These are phyloP conservation scores for Stephanodiscus triporus DNA, from an alignment of 108 stramenopile genomes.

Conservation along the genomic window DNA sequence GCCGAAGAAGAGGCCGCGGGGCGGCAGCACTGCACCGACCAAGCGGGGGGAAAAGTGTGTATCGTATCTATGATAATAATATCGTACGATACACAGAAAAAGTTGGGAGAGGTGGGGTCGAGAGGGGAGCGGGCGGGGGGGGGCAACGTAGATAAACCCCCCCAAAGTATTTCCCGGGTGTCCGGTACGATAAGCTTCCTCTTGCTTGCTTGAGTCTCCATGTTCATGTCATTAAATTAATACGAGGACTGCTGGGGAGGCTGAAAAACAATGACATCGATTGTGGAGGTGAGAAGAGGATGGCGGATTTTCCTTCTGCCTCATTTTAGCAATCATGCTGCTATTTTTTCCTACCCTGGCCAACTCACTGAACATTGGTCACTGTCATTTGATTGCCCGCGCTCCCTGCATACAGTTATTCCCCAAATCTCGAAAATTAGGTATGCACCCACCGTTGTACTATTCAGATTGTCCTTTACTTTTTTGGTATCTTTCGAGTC, in stretches of 20 bases:
- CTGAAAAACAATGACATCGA: slow-evolving; percentile 41
- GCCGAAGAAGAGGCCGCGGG: too few species aligned
- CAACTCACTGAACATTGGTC: not conserved
- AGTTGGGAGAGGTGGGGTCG: too few species aligned
- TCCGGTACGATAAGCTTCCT: too few species aligned
- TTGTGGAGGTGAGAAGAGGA: slow-evolving; percentile 43
- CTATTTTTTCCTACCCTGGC: not conserved
- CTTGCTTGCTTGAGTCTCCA: too few species aligned
- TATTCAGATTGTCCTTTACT: not conserved
- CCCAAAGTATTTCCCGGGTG: too few species aligned
- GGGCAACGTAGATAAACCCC: too few species aligned
- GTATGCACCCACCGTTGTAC: not conserved
- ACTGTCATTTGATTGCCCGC: not conserved
- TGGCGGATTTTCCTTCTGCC: not conserved
- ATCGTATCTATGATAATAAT: too few species aligned
- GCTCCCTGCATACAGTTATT: slow-evolving; percentile 56
- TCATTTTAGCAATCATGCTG: not conserved
- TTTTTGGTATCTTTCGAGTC: not conserved
- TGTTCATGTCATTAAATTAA: too few species aligned
- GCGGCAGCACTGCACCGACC: too few species aligned
- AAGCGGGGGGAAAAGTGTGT: too few species aligned
- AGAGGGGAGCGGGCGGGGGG: too few species aligned
- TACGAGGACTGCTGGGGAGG: slow-evolving; percentile 1
- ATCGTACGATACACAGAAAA: too few species aligned
- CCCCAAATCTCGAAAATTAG: slow-evolving; percentile 78